A percentile compares a stretch with the other conserved stretches of the same genome.
These are phyloP conservation scores for Citrus unshiu DNA, from an alignment of 345 rosid genomes.

Conservation along the genomic window DNA sequence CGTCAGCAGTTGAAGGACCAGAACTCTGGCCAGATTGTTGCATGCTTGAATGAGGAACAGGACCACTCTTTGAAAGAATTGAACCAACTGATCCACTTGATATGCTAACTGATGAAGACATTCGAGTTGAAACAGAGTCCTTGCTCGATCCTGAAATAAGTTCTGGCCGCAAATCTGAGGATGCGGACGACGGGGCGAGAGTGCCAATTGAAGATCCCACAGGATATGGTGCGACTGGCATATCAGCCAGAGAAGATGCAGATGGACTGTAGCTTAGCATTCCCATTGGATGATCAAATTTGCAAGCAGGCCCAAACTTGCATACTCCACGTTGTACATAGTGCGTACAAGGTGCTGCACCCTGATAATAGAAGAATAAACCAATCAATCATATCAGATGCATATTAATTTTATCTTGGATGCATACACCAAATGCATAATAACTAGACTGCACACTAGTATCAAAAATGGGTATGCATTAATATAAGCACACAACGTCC, in stretches of 20 bases:
- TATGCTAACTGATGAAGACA: conserved; percentile 35
- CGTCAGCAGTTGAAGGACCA: conserved; percentile 31
- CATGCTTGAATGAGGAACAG: conserved; percentile 24
- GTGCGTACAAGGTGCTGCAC: conserved; percentile 58
- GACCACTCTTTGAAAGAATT: conserved; percentile 29
- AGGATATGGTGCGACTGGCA: conserved; percentile 70
- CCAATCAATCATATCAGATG: not conserved
- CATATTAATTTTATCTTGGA: not conserved
- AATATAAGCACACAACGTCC: not conserved
- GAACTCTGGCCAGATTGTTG: conserved; percentile 48
- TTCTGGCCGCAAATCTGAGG: conserved; percentile 54
- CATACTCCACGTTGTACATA: conserved; percentile 58
- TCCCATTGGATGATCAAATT: conserved; percentile 72
- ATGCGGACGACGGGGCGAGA: conserved; percentile 64
- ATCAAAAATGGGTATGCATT: not conserved
- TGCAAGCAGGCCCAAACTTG: conserved; percentile 75
- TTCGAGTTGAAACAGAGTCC: conserved; percentile 34
- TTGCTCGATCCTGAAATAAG: conserved; percentile 43
- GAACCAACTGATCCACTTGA: conserved; percentile 44
- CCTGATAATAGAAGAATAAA: conserved; percentile 35
- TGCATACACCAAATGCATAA: not conserved
- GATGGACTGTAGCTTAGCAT: conserved; percentile 63
- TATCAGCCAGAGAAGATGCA: conserved; percentile 73
- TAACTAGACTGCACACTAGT: not conserved
- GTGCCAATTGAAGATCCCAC: conserved; percentile 67